A percentile compares a stretch with the other conserved stretches of the same genome.
phyloP scores from a whole-genome alignment of 441 rosid genomes.

The Lepidium campestre region DNA sequence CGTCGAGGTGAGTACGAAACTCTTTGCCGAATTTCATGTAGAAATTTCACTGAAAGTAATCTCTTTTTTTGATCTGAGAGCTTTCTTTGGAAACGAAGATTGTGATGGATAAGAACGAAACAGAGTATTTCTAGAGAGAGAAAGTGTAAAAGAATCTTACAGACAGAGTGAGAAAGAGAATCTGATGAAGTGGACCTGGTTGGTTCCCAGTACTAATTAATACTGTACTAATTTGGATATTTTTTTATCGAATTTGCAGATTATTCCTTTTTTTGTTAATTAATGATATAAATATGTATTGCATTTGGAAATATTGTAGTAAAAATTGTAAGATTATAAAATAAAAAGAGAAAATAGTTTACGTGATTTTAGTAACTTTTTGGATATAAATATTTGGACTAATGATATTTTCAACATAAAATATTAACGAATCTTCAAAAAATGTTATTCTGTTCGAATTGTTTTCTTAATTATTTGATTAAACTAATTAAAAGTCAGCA shows the following conservation, averaged over 20 bases:
- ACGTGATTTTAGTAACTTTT: not conserved
- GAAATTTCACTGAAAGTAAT: not conserved
- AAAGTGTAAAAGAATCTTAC: conserved; percentile 9
- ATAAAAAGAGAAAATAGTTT: too few relatives aligned
- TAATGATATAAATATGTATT: too few relatives aligned
- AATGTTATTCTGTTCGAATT: not conserved
- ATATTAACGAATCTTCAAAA: not conserved
- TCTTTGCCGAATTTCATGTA: conserved; percentile 92
- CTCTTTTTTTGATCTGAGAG: not conserved
- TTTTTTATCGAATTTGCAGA: too few relatives aligned
- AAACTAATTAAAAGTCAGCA: not conserved
- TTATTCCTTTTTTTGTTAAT: too few relatives aligned
- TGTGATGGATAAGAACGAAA: not conserved
- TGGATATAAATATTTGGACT: not conserved
- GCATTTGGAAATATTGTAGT: too few relatives aligned
- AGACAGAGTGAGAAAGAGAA: conserved; percentile 12
- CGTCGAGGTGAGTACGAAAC: conserved; percentile 81
- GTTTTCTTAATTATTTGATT: not conserved
- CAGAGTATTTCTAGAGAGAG: not conserved
- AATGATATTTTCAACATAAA: not conserved
- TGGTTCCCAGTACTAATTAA: not conserved
- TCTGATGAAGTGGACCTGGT: conserved; percentile 26
- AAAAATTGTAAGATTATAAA: too few relatives aligned
- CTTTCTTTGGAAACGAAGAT: not conserved
- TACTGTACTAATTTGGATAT: too few relatives aligned